Evolutionary conservation across 2,329 filamentous ascomycete genomes (phyloP).

Genomic region (Verticillium dahliae): DNA sequence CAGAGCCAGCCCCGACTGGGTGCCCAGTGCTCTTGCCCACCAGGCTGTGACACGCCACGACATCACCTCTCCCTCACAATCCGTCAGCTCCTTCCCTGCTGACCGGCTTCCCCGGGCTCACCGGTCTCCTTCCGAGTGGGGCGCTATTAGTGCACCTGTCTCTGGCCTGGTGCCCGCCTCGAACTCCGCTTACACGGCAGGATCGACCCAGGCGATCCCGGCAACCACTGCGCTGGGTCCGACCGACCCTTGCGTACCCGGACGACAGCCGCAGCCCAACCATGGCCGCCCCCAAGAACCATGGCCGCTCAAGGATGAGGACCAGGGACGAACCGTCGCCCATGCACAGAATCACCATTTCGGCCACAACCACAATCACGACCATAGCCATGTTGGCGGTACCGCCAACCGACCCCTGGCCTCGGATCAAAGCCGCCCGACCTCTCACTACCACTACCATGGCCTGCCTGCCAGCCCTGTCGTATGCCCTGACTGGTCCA

Average conservation of each 20-base stretch:
- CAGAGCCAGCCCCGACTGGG: neutral
- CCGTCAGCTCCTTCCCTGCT: neutral
- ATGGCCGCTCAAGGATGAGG: neutral
- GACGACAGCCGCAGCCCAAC: neutral
- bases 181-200: neutral
- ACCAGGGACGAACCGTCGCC: neutral
- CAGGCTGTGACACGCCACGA: neutral
- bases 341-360: too few relatives aligned
- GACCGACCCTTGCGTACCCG: neutral
- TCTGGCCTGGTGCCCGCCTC: neutral
- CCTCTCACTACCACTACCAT: neutral
- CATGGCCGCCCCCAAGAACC: neutral
- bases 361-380: neutral
- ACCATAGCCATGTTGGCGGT: neutral
- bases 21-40: neutral
- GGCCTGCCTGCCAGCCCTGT: neutral
- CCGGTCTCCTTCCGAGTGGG: neutral
- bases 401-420: neutral
- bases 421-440: neutral
- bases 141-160: neutral
- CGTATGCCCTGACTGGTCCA: neutral
- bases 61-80: neutral
- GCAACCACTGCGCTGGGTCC: neutral
- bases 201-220: neutral
- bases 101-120: neutral